phyloP scores from a whole-genome alignment of 768 basidiomycete genomes.

The Mrakia blollopis region DNA sequence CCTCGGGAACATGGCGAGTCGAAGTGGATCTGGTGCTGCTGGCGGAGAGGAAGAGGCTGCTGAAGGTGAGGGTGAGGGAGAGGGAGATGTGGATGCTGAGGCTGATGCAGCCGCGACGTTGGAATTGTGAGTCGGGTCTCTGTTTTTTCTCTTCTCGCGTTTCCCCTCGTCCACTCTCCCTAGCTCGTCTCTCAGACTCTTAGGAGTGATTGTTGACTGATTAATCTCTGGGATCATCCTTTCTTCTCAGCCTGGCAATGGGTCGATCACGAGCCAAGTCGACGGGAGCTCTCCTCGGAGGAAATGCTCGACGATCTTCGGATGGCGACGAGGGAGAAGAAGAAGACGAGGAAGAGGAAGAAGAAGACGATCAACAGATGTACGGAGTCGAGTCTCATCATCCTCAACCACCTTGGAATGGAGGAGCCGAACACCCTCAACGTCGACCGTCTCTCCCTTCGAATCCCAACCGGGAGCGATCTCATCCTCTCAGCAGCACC shows the following conservation, averaged over 20 bases:
- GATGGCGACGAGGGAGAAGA: slow-evolving; percentile 1
- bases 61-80: slow-evolving; percentile 7
- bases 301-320: neutral
- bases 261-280: slow-evolving; percentile 27
- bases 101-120: slow-evolving; percentile 30
- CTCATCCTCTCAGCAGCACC: neutral
- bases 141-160: neutral
- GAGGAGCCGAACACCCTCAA: neutral
- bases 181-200: neutral
- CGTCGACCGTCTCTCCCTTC: slow-evolving; percentile 10
- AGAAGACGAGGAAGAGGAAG: neutral
- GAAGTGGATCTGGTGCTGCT: neutral
- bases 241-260: slow-evolving; percentile 11
- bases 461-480: neutral
- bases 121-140: slow-evolving; percentile 16
- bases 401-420: neutral
- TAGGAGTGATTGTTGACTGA: neutral
- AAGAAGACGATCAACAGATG: slow-evolving; percentile 5
- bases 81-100: slow-evolving; percentile 20
- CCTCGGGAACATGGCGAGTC: neutral
- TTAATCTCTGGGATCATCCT: neutral
- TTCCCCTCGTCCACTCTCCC: neutral
- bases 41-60: too few species aligned
- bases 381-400: neutral
- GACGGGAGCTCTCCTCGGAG: slow-evolving; percentile 28